Evolutionary conservation across 176 grass and related monocot genomes (phyloP).

Genomic region (Triticum turgidum): DNA sequence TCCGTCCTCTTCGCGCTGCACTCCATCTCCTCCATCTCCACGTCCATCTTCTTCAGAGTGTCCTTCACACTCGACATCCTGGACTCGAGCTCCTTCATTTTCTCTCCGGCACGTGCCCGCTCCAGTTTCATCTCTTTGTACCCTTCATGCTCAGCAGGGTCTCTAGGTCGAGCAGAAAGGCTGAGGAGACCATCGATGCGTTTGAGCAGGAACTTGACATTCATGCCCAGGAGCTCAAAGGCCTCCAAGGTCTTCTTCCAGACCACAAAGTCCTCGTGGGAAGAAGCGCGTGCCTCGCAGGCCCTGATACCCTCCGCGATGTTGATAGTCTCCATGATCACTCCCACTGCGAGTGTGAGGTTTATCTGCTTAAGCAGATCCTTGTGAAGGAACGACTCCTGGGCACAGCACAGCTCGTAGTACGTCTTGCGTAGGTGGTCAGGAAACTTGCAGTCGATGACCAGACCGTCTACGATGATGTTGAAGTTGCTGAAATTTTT

Average conservation of each 20-base stretch:
- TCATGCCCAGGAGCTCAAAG: slow-evolving; percentile 43
- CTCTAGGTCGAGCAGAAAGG: neutral
- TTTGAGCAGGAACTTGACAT: slow-evolving; percentile 32
- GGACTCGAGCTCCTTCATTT: slow-evolving; percentile 30
- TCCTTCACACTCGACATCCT: slow-evolving; percentile 23
- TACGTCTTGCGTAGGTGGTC: slow-evolving; percentile 27
- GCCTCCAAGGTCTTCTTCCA: slow-evolving; percentile 54
- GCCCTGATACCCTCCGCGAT: slow-evolving; percentile 37
- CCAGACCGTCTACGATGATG: slow-evolving; percentile 36
- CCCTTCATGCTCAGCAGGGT: too few relatives aligned
- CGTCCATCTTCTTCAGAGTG: slow-evolving; percentile 18
- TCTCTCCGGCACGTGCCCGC: neutral
- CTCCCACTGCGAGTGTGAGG: slow-evolving; percentile 25
- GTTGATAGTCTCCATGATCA: slow-evolving; percentile 49
- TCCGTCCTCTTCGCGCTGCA: neutral
- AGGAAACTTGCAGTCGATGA: slow-evolving; percentile 39
- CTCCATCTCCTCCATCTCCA: slow-evolving; percentile 36
- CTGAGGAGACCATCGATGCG: neutral
- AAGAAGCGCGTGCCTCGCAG: neutral
- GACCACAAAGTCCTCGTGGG: slow-evolving; percentile 12
- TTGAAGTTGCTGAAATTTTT: slow-evolving; percentile 29
- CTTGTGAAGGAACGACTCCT: slow-evolving; percentile 40
- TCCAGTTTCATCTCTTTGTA: neutral
- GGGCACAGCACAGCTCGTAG: slow-evolving; percentile 40
- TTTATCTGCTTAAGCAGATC: slow-evolving; percentile 33